Evolutionary conservation across 2,329 filamentous ascomycete species (phyloP).

Genomic region (Scytalidium lignicola): DNA sequence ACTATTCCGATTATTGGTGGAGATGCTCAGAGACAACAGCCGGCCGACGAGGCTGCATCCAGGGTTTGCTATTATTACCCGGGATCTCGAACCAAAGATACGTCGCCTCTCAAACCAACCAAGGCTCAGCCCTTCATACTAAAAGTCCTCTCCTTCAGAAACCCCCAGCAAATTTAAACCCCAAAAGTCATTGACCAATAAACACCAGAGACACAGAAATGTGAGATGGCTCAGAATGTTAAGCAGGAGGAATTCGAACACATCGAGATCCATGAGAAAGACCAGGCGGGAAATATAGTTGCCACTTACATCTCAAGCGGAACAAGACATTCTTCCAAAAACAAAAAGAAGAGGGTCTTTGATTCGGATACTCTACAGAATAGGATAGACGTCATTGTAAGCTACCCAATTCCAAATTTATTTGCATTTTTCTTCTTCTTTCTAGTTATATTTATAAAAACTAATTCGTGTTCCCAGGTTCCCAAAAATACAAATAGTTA

Average conservation of each 20-base stretch:
- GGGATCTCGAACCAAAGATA: no score
- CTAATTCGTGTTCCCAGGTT: conserved; percentile 11
- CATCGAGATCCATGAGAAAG: conserved; percentile 23
- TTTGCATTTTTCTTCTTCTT: neutral
- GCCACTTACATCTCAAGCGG: conserved; percentile 23
- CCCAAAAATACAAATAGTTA: conserved; percentile 19
- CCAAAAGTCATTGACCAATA: no score
- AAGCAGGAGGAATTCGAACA: no score
- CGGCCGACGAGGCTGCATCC: neutral
- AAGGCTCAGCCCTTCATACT: neutral
- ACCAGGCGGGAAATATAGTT: conserved; percentile 26
- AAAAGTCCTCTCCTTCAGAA: no score
- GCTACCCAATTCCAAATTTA: no score
- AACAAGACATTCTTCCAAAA: neutral
- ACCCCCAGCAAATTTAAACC: no score
- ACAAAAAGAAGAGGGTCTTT: neutral
- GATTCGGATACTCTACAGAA: neutral
- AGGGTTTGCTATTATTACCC: no score
- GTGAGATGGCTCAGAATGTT: no score
- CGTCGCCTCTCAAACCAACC: neutral
- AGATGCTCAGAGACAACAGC: neutral
- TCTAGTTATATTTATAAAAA: neutral
- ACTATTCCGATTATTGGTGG: neutral
- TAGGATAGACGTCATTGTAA: conserved; percentile 23
- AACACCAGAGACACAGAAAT: no score